Evolutionary conservation across 2,329 filamentous ascomycete species (phyloP).

Genomic region (Fusarium globosum): DNA sequence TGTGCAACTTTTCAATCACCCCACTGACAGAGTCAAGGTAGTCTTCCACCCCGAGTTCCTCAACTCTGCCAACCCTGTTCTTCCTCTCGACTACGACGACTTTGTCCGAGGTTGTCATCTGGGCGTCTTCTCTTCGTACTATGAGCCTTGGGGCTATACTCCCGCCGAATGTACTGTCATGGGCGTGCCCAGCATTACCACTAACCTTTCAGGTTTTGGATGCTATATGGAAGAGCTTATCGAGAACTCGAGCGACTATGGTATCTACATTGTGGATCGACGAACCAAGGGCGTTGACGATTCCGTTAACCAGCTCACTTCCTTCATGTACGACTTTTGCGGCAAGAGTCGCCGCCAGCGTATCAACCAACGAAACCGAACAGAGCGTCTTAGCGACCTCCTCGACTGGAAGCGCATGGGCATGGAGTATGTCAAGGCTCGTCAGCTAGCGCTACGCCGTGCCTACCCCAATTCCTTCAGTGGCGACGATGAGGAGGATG

Average conservation of each 20-base stretch:
- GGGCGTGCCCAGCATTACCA: slow-evolving; percentile 98
- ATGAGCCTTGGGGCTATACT: slow-evolving; percentile 99
- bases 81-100: slow-evolving; percentile 97
- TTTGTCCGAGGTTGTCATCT: slow-evolving; percentile 97
- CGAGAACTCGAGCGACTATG: slow-evolving; percentile 97
- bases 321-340: slow-evolving; percentile 90
- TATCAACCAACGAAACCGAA: slow-evolving; percentile 98
- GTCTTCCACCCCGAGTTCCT: slow-evolving; percentile 98
- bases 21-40: slow-evolving; percentile 94
- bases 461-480: slow-evolving; percentile 91
- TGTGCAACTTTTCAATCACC: slow-evolving; percentile 97
- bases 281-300: slow-evolving; percentile 96
- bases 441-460: slow-evolving; percentile 88
- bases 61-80: slow-evolving; percentile 92
- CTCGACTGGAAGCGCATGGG: slow-evolving; percentile 99
- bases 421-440: slow-evolving; percentile 98
- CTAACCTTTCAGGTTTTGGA: slow-evolving; percentile 96
- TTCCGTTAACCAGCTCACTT: slow-evolving; percentile 93
- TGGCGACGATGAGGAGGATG: slow-evolving; percentile 82
- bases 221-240: slow-evolving; percentile 99
- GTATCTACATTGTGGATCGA: slow-evolving; percentile 98
- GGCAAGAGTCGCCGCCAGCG: slow-evolving; percentile 94
- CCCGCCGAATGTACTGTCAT: slow-evolving; percentile 98
- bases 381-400: slow-evolving; percentile 92
- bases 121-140: slow-evolving; percentile 96